phyloP scores from a whole-genome alignment of 2,329 filamentous ascomycete genomes.

The Apiospora hydei region DNA sequence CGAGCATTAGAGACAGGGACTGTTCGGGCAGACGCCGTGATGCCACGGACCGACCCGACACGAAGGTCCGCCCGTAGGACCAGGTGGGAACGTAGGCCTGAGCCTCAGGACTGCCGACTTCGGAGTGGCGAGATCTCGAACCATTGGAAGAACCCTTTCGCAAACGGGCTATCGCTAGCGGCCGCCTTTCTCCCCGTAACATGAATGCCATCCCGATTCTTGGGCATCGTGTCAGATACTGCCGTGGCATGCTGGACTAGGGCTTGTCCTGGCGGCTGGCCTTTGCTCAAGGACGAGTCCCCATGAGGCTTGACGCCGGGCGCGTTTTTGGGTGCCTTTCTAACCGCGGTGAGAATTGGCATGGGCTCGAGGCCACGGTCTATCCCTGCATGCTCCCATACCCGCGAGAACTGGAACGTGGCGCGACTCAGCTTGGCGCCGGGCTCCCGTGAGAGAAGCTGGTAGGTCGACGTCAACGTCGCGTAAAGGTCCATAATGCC shows the following conservation, averaged over 20 bases:
- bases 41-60: not conserved
- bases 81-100: not conserved
- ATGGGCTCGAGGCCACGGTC: not conserved
- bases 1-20: constrained; percentile 1
- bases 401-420: constrained; percentile 2
- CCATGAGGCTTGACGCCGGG: not conserved
- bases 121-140: constrained; percentile 6
- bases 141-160: constrained; percentile 8
- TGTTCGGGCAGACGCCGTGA: not conserved
- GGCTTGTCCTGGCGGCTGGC: not conserved
- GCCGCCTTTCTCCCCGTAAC: no score
- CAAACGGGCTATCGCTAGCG: not conserved
- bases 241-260: not conserved
- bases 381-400: not conserved
- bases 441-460: not conserved
- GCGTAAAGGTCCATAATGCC: constrained; percentile 5
- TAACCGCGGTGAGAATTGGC: not conserved
- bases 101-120: not conserved
- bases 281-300: constrained; percentile 10
- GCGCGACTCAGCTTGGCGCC: not conserved
- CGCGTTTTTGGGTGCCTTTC: not conserved
- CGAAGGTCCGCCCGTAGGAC: not conserved
- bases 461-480: constrained; percentile 1
- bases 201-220: not conserved
- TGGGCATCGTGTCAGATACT: not conserved